These are phyloP conservation scores for Tricholoma sp. DNA, from an alignment of 768 basidiomycete genomes.

Conservation along the genomic window DNA sequence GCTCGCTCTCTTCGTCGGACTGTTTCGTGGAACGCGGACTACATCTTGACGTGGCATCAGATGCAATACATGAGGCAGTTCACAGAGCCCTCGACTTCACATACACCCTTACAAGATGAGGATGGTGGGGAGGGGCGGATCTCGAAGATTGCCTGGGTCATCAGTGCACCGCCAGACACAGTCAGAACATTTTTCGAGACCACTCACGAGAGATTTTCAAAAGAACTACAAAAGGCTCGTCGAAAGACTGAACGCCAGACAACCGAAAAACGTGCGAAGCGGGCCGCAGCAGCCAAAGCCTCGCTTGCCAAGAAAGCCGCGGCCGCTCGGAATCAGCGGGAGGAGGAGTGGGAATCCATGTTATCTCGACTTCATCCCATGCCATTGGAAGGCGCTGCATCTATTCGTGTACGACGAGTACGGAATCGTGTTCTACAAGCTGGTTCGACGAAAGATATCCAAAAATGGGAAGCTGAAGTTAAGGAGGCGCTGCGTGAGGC, in stretches of 20 bases:
- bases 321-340: conserved; percentile 52
- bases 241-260: conserved; percentile 28
- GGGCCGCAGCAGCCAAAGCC: conserved; percentile 42
- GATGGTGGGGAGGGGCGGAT: conserved; percentile 37
- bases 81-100: conserved; percentile 34
- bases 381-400: conserved; percentile 41
- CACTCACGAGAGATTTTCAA: conserved; percentile 32
- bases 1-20: conserved; percentile 52
- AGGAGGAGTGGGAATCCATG: conserved; percentile 61
- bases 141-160: conserved; percentile 44
- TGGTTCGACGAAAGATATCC: conserved; percentile 39
- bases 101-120: conserved; percentile 45
- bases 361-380: conserved; percentile 51
- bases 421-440: conserved; percentile 56
- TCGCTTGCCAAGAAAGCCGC: conserved; percentile 59
- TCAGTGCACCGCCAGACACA: conserved; percentile 48
- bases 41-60: conserved; percentile 65
- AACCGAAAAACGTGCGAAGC: conserved; percentile 28
- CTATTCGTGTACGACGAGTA: conserved; percentile 49
- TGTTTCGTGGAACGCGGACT: conserved; percentile 56
- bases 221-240: conserved; percentile 40
- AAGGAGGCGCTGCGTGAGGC: conserved; percentile 50
- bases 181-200: conserved; percentile 41
- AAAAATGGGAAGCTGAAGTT: conserved; percentile 65
- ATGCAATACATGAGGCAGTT: conserved; percentile 55